Percentiles rank a stretch among this genome's conserved stretches.
Conservation (phyloP, 2,329 filamentous ascomycete genomes). For the Huntiella savannae region DNA sequence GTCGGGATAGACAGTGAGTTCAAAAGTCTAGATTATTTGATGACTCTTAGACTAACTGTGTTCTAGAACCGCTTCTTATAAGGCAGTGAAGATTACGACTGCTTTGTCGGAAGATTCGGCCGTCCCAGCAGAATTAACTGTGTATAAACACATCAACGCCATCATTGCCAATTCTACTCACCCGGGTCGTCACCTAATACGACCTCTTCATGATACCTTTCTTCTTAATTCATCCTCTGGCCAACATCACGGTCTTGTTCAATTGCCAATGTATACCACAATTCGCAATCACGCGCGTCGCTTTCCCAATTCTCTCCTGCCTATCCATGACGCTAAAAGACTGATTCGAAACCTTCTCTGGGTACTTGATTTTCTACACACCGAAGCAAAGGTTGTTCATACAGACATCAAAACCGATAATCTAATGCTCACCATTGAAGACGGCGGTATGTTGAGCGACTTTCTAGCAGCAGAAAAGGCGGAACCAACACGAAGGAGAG, state of each 20-base stretch:
- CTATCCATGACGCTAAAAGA: not conserved
- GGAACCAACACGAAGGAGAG: slow-evolving; percentile 2
- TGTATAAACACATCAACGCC: slow-evolving; percentile 5
- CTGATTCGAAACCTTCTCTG: slow-evolving; percentile 4
- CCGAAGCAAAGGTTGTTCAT: slow-evolving; percentile 8
- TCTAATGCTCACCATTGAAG: slow-evolving; percentile 11
- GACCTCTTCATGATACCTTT: slow-evolving; percentile 7
- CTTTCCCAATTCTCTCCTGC: slow-evolving; percentile 4
- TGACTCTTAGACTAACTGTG: not conserved
- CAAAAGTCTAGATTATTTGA: too few species aligned
- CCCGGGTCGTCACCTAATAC: slow-evolving; percentile 6
- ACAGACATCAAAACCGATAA: slow-evolving; percentile 11
- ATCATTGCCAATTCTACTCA: slow-evolving; percentile 2
- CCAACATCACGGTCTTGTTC: slow-evolving; percentile 6
- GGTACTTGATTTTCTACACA: slow-evolving; percentile 10
- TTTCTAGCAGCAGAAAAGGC: slow-evolving; percentile 5
- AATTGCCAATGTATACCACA: slow-evolving; percentile 8
- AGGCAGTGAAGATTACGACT: slow-evolving; percentile 5
- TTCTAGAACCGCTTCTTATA: slow-evolving; percentile 2
- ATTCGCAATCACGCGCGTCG: slow-evolving; percentile 4
- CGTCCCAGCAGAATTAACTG: not conserved
- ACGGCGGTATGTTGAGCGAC: slow-evolving; percentile 8
- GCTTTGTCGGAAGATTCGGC: slow-evolving; percentile 2
- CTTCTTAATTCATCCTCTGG: not conserved
- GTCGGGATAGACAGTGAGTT: slow-evolving; percentile 14